These are phyloP conservation scores for Stachybotrys echinatus DNA, from an alignment of 2,329 filamentous ascomycete genomes.

Conservation along the genomic window DNA sequence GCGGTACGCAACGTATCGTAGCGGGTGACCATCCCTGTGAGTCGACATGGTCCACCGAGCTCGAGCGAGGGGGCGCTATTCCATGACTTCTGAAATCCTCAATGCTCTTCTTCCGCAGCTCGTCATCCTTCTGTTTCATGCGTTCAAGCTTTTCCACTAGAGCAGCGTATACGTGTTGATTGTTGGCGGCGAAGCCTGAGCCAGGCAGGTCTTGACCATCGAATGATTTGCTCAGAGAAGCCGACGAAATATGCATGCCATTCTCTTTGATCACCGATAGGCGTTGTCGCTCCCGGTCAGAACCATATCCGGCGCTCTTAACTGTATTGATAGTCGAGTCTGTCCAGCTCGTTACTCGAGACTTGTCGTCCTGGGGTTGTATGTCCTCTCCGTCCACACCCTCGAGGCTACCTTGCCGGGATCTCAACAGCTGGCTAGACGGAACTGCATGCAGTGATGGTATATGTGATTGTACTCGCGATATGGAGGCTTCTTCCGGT, in stretches of 20 bases:
- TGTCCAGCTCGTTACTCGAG: conserved; percentile 69
- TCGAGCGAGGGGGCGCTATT: conserved; percentile 8
- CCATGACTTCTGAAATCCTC: conserved; percentile 2
- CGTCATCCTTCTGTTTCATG: conserved; percentile 18
- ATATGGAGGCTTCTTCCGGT: conserved; percentile 39
- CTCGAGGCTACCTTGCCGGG: conserved; percentile 50
- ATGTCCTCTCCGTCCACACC: conserved; percentile 36
- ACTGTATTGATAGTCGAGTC: conserved; percentile 56
- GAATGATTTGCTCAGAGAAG: conserved; percentile 15
- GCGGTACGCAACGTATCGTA: conserved; percentile 26
- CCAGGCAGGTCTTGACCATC: conserved; percentile 14
- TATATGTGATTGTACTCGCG: conserved; percentile 40
- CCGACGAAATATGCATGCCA: conserved; percentile 30
- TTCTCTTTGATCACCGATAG: conserved; percentile 62
- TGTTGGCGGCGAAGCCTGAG: conserved; percentile 37
- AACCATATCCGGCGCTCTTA: conserved; percentile 31
- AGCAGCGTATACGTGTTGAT: conserved; percentile 57
- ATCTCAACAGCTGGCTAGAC: conserved; percentile 40
- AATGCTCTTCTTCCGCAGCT: background rate
- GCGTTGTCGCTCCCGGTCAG: conserved; percentile 47
- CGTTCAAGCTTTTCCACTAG: conserved; percentile 52
- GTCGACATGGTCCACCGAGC: conserved; percentile 8
- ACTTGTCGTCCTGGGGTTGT: conserved; percentile 44
- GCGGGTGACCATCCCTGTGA: conserved; percentile 13
- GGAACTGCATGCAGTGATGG: conserved; percentile 45